phyloP scores from a whole-genome alignment of 2,329 filamentous ascomycete species.

The Aspergillus sp. region DNA sequence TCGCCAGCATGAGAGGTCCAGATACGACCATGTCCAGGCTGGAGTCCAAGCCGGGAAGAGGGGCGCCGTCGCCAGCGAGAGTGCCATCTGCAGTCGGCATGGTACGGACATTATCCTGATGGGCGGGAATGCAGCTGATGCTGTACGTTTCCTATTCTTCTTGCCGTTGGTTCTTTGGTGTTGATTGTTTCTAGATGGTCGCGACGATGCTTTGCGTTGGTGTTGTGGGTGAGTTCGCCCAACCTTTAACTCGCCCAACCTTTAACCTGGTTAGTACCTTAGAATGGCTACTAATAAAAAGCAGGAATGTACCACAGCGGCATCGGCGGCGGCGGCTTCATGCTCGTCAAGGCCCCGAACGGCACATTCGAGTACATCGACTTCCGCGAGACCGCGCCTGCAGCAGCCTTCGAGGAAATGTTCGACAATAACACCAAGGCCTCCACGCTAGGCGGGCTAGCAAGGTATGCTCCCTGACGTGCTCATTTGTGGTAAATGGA shows the following conservation, averaged over 20 bases:
- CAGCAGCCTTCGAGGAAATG: constrained; percentile 80
- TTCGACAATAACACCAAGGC: constrained; percentile 67
- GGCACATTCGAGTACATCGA: constrained; percentile 85
- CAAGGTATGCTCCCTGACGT: constrained; percentile 44
- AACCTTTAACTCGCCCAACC: too few relatives aligned
- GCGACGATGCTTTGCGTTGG: constrained; percentile 74
- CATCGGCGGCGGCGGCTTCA: constrained; percentile 88
- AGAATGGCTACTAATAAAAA: neutral
- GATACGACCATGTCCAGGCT: constrained; percentile 24
- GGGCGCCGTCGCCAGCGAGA: constrained; percentile 72
- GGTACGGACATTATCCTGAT: constrained; percentile 62
- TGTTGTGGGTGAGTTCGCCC: constrained; percentile 54
- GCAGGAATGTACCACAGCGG: constrained; percentile 73
- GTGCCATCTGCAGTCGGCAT: constrained; percentile 66
- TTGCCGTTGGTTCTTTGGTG: neutral
- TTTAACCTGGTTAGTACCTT: neutral
- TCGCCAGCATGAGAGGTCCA: neutral
- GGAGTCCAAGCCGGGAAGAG: constrained; percentile 24
- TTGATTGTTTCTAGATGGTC: constrained; percentile 51
- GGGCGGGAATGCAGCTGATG: constrained; percentile 73
- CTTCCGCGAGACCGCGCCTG: constrained; percentile 85
- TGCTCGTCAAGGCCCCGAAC: constrained; percentile 70
- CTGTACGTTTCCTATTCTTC: constrained; percentile 41
- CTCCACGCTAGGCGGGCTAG: constrained; percentile 71
- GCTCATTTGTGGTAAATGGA: too few relatives aligned